Evolutionary conservation across 805 yeast genomes (phyloP), one percentile per base, ranked within the genome.

Genomic region (Wilhelminamyces savonicus): DNA sequence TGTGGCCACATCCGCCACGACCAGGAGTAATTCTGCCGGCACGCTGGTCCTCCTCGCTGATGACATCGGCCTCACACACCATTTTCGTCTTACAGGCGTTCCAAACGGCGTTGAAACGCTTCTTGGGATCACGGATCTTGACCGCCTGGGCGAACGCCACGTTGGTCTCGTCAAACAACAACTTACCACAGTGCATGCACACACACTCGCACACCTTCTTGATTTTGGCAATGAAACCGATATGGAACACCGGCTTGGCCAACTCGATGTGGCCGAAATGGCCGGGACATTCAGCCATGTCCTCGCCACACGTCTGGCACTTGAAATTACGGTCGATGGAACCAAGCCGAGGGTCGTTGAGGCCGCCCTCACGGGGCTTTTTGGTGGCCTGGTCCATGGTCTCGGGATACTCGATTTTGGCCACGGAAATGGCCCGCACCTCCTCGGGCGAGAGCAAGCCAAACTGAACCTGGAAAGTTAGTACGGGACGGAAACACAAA

Each of bases 271-370:
- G 99, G 44, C 99, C 99, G 62, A 92, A 92, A 66, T 92, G 99
- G 36, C 99, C 99, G 1, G 97, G 97, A 62, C 99, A 92, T 57
- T 92, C 97, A 37, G 90, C 85, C 97, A 92, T 92, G 48, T 90
- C 96, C 59, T 92, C 99, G 50, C 96, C 94, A 71, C 99, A 92
- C 15, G 99, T 92, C 69, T 90, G 97, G 71, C 99, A 92, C 66
- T 85, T 86, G 71, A 83, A 84, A 56, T 88, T 90, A 58, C 98
- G 80, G 61, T 92, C 99, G 47, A 92, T 88, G 4, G 97, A 83
- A 29, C 99, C 99, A 38, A 92, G 70, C 48, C 97, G 78, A 37
- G 98, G 97, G 58, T 94, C 98, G 55, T 88, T 90, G 39, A 92
- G 68, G 37, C 99, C 99, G 40, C 97, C 97, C 43, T 87, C 88